Percentiles rank a stretch among this genome's conserved stretches.
Conservation (phyloP, 257 asterid species). For the Solanum lycopersicoides region DNA sequence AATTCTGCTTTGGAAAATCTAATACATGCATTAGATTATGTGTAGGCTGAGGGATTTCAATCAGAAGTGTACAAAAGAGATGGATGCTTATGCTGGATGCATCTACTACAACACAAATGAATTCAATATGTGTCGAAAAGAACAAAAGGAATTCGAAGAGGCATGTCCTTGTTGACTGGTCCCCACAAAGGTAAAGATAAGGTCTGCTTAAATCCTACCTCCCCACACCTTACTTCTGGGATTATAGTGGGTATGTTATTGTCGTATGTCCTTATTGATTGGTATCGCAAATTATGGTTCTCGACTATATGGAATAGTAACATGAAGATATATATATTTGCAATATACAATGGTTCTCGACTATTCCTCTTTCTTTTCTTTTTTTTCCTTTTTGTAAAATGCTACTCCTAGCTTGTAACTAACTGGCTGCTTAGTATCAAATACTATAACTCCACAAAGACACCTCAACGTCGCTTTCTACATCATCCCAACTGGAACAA, state of each 20-base stretch:
- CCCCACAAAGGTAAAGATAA: neutral
- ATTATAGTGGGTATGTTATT: neutral
- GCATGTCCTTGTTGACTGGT: constrained; percentile 39
- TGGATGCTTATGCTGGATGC: constrained; percentile 79
- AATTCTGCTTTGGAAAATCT: neutral
- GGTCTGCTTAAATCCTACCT: neutral
- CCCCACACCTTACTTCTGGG: neutral
- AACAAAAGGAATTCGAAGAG: constrained; percentile 76
- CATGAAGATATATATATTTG: neutral
- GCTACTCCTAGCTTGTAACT: neutral
- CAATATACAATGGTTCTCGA: neutral
- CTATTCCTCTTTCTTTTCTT: neutral
- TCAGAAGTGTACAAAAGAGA: constrained; percentile 67
- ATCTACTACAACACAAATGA: constrained; percentile 81
- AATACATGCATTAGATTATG: neutral
- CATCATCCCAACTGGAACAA: constrained; percentile 22
- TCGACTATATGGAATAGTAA: neutral
- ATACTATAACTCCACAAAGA: constrained; percentile 6
- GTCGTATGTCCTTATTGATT: neutral
- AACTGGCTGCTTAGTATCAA: neutral
- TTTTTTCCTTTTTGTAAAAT: neutral
- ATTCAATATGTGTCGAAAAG: constrained; percentile 79
- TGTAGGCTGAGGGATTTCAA: constrained; percentile 76
- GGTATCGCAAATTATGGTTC: neutral
- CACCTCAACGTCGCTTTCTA: constrained; percentile 21